Conservation (phyloP, 1,284 basidiomycete genomes). For the Irpex sp. region DNA sequence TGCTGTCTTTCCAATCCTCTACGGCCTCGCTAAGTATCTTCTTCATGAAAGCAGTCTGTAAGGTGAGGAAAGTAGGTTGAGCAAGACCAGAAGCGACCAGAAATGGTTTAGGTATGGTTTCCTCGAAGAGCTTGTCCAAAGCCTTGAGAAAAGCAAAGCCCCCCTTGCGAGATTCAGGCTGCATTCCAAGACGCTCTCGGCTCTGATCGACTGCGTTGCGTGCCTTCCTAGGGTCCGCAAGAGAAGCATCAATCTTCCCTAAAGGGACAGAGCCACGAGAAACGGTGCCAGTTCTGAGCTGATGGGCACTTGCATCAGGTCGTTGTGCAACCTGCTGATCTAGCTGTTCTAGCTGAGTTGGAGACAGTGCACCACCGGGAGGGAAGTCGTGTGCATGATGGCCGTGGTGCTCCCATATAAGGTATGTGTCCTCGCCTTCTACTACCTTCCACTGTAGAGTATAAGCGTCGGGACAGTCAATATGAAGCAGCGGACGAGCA, state of each 20-base stretch:
- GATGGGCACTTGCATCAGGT: conserved; percentile 1
- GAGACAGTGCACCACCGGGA: neutral
- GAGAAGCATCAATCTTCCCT: neutral
- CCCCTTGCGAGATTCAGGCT: neutral
- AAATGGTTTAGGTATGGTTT: neutral
- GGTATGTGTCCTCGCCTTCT: too few relatives aligned
- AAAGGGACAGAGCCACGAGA: neutral
- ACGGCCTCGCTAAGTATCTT: too few relatives aligned
- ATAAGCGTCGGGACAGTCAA: neutral
- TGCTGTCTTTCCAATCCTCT: too few relatives aligned
- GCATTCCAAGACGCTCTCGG: neutral
- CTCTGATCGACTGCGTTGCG: neutral
- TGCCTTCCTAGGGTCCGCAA: neutral
- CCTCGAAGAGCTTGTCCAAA: neutral
- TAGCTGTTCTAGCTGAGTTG: neutral
- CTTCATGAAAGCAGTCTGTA: neutral
- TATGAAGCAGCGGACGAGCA: neutral
- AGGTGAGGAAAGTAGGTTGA: neutral
- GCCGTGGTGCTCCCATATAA: conserved; percentile 1
- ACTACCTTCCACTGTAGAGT: neutral
- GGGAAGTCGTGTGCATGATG: neutral
- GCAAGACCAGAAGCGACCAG: neutral
- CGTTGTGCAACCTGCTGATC: neutral
- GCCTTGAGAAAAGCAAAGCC: neutral
- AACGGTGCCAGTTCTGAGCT: neutral